A percentile compares a stretch with the other conserved stretches of the same genome.
phyloP scores from a whole-genome alignment of 192 early-diverging fungal genomes.

The Coemansia sp. region DNA sequence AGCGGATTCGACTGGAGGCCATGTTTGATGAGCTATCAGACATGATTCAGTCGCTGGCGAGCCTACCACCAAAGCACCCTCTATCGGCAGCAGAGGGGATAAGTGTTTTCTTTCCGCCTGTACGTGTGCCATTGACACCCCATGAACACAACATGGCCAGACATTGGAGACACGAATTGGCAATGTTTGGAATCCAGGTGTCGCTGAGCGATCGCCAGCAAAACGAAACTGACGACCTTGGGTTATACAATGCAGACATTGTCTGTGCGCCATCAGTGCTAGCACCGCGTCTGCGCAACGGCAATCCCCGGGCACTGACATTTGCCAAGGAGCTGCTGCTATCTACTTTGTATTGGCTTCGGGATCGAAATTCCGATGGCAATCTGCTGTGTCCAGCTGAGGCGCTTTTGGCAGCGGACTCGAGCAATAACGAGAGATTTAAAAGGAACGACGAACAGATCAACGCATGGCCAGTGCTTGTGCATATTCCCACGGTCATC shows the following conservation, averaged over 20 bases:
- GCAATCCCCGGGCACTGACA: neutral
- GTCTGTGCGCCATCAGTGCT: constrained; percentile 33
- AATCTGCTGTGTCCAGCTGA: no score
- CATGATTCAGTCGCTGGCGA: constrained; percentile 10
- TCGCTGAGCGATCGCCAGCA: neutral
- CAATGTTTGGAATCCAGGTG: constrained; percentile 30
- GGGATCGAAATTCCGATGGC: neutral
- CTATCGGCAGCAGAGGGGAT: constrained; percentile 26
- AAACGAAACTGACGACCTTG: neutral
- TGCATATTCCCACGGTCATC: constrained; percentile 18
- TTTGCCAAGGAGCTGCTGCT: constrained; percentile 36
- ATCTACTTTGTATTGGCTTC: constrained; percentile 7
- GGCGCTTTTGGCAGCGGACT: neutral
- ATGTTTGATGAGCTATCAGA: constrained; percentile 16
- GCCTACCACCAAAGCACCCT: constrained; percentile 4
- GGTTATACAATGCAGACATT: constrained; percentile 3
- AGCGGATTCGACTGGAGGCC: constrained; percentile 42
- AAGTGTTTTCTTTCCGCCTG: constrained; percentile 38
- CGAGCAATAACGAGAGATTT: neutral
- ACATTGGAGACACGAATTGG: neutral
- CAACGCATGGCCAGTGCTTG: constrained; percentile 36
- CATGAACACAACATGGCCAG: constrained; percentile 16
- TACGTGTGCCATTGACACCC: constrained; percentile 8
- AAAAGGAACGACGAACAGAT: neutral
- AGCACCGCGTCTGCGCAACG: constrained; percentile 25